Conservation (phyloP, 805 yeast species). For the Starmerella ratchasimensis region DNA sequence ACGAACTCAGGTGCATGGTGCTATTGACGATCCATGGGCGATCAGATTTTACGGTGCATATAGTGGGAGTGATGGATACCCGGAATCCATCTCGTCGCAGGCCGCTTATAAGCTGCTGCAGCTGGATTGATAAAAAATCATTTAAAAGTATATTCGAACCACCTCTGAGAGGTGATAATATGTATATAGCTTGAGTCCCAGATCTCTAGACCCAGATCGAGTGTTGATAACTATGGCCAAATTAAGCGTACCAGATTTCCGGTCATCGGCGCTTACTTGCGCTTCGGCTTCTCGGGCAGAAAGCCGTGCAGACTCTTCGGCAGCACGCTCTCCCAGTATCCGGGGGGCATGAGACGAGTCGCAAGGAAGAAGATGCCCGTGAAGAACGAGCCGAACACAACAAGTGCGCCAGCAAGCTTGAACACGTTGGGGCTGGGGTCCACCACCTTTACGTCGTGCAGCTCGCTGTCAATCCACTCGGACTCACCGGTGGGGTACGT, state of each 20-base stretch:
- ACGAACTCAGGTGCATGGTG: too few species aligned
- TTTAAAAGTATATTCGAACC: too few species aligned
- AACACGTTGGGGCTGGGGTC: constrained; percentile 58
- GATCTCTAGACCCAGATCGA: too few species aligned
- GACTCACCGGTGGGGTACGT: constrained; percentile 16
- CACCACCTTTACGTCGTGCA: constrained; percentile 32
- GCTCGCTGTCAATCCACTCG: constrained; percentile 18
- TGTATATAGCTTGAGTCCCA: too few species aligned
- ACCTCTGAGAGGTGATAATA: too few species aligned
- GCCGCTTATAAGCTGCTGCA: too few species aligned
- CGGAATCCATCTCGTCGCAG: too few species aligned
- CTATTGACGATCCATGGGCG: too few species aligned
- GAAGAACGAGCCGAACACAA: constrained; percentile 37
- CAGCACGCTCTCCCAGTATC: constrained; percentile 12
- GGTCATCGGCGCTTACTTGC: neutral
- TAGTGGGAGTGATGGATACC: too few species aligned
- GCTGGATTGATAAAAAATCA: too few species aligned
- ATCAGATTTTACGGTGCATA: too few species aligned
- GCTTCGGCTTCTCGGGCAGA: constrained; percentile 9
- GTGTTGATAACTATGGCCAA: too few species aligned
- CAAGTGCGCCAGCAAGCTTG: constrained; percentile 49
- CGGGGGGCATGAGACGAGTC: constrained; percentile 24
- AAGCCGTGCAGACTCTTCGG: constrained; percentile 24
- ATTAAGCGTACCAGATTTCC: neutral
- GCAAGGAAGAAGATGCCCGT: constrained; percentile 38